Evolutionary conservation across 495 filamentous ascomycete genomes (phyloP).

Genomic region (Penicillium mononematosum): DNA sequence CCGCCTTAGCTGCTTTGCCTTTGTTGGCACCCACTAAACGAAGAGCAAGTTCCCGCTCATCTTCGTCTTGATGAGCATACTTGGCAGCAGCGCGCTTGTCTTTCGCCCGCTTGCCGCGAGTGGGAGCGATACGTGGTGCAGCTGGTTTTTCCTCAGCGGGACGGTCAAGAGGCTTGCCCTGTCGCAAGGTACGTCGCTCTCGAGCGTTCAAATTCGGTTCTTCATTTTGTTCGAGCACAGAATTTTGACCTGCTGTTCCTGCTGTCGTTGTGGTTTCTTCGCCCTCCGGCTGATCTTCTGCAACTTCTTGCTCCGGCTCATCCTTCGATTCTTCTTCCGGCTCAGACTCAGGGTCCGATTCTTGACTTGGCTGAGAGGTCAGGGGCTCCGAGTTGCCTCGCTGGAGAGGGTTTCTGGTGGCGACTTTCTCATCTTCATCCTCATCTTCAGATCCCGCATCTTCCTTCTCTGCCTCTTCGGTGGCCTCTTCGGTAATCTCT

Average conservation of each 20-base stretch:
- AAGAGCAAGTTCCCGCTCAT: slow-evolving; percentile 81
- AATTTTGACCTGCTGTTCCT: slow-evolving; percentile 20
- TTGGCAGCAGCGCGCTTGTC: slow-evolving; percentile 84
- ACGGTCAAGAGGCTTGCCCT: slow-evolving; percentile 39
- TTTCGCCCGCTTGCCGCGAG: slow-evolving; percentile 81
- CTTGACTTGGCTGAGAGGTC: slow-evolving; percentile 28
- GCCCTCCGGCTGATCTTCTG: slow-evolving; percentile 16
- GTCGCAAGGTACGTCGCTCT: slow-evolving; percentile 49
- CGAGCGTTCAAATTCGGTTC: slow-evolving; percentile 50
- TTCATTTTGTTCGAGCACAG: slow-evolving; percentile 23
- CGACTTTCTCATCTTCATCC: slow-evolving; percentile 26
- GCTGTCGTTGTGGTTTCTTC: slow-evolving; percentile 15
- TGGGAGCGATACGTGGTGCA: slow-evolving; percentile 33
- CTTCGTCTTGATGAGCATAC: slow-evolving; percentile 93
- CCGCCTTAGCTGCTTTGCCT: slow-evolving; percentile 49
- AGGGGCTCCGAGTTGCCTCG: slow-evolving; percentile 25
- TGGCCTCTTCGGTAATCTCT: not conserved
- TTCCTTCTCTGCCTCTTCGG: slow-evolving; percentile 15
- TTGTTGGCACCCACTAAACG: slow-evolving; percentile 73
- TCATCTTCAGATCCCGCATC: slow-evolving; percentile 32
- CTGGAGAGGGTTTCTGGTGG: slow-evolving; percentile 33
- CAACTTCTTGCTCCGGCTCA: slow-evolving; percentile 16
- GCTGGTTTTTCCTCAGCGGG: slow-evolving; percentile 17
- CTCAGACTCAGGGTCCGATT: slow-evolving; percentile 33
- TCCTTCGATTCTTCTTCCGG: slow-evolving; percentile 29